These are phyloP conservation scores for Podila epigama DNA, from an alignment of 192 early-diverging fungal species.

Conservation along the genomic window DNA sequence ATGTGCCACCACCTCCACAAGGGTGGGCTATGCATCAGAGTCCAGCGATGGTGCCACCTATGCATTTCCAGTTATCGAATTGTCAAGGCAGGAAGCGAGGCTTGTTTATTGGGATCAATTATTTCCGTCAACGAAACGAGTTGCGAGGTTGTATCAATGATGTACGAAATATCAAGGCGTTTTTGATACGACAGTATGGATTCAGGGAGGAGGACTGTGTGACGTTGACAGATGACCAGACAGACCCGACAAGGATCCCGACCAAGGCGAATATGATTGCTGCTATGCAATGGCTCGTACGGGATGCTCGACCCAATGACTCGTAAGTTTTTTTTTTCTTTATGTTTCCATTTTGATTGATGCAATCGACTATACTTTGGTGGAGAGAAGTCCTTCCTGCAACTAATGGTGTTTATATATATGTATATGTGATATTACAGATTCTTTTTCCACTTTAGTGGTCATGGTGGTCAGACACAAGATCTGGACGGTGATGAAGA, in stretches of 20 bases:
- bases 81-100: conserved; percentile 79
- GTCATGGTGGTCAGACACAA: conserved; percentile 71
- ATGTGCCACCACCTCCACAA: conserved; percentile 21
- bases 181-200: conserved; percentile 69
- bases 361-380: too few species aligned
- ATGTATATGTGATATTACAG: conserved; percentile 27
- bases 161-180: conserved; percentile 78
- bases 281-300: conserved; percentile 81
- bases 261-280: conserved; percentile 77
- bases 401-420: background rate
- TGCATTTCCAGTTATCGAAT: conserved; percentile 58
- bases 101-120: conserved; percentile 94
- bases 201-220: conserved; percentile 76
- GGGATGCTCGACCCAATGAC: conserved; percentile 77
- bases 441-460: conserved; percentile 86
- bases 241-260: conserved; percentile 67
- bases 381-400: too few species aligned
- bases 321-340: conserved; percentile 48
- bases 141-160: conserved; percentile 87
- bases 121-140: conserved; percentile 66
- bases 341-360: background rate
- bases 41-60: conserved; percentile 30
- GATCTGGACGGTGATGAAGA: conserved; percentile 78
- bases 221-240: conserved; percentile 80
- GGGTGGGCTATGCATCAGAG: conserved; percentile 32